Base-by-base conservation (phyloP, 2,329 filamentous ascomycete species). In the Orbilia blumenaviensis region DNA sequence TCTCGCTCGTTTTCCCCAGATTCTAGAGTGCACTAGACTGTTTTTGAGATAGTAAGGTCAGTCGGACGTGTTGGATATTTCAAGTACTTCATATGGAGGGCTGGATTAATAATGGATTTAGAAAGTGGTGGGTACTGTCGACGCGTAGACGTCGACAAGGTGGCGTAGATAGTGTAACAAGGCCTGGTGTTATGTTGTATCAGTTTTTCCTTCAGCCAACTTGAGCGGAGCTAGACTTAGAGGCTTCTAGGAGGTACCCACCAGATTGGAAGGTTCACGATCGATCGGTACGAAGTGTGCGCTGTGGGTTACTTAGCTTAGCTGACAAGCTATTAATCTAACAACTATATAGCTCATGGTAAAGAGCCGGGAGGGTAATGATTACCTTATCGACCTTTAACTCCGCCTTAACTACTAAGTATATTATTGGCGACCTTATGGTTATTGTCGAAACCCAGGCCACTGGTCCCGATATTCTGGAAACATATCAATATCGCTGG, bases 1-100 rank as follows among this genome's bases (percentile, higher is more conserved):
- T 56, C 52, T 56, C 32, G 52, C 32, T 56, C 32, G 52, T 56
- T 56, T 72, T 72, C 67, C 67, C 67, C 67, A 72, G 67, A 72
- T 64, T 64, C 50, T 52, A 23, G 48, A 10, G 25, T 27, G 23
- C 60, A 66, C 67, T 66, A 64, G 16, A 52, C 67, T 64, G 60
- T 36, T 72, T 66, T 52, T 25, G 54, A 16, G 38, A 48, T 46
- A 34, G 56, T 21, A 29, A 21, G 14, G 18, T 18, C 12, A 50
- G 52, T 61, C 42, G 38, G 52, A 67, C 23, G 42, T 72, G 67
- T 56, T 64, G 60, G 60, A 60, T 66, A 54, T 72, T 48, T 63
- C 38, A 52, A 41, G 48, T 66, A 54, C 66, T 48, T 63, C 38
- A 52, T 41, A 38, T 41, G 25, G 18, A 64, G 42, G 67, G 54